phyloP scores from a whole-genome alignment of 345 rosid species.

The Pistacia vera region DNA sequence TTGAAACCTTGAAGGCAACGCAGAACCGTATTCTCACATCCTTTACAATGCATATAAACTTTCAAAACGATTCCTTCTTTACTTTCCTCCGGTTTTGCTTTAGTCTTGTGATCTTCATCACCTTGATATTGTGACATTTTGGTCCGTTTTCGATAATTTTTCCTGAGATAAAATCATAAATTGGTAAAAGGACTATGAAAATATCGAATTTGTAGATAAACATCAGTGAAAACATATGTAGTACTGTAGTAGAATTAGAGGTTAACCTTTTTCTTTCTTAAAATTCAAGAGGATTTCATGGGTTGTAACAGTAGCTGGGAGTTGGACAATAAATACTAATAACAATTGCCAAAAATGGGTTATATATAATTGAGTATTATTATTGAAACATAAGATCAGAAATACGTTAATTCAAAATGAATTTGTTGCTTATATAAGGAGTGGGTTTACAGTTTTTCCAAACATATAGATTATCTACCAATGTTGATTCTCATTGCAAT shows the following conservation, averaged over 20 bases:
- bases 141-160: background rate
- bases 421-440: background rate
- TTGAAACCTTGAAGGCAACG: slow-evolving; percentile 53
- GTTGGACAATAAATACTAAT: no score
- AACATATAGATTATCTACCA: background rate
- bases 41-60: slow-evolving; percentile 72
- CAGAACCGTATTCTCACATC: slow-evolving; percentile 54
- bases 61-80: slow-evolving; percentile 52
- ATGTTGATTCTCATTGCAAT: background rate
- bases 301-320: no score
- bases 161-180: background rate
- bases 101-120: background rate
- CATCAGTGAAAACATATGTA: background rate
- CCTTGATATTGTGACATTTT: background rate
- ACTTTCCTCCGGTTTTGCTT: background rate
- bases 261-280: no score
- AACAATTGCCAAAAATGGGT: no score
- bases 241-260: background rate
- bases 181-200: background rate
- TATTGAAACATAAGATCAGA: no score
- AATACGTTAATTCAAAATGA: no score
- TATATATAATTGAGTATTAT: no score
- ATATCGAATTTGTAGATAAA: no score
- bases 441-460: background rate
- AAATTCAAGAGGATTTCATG: no score